Base-by-base conservation (phyloP, 148 eudicot genomes). In the Rhododendron vialii region DNA sequence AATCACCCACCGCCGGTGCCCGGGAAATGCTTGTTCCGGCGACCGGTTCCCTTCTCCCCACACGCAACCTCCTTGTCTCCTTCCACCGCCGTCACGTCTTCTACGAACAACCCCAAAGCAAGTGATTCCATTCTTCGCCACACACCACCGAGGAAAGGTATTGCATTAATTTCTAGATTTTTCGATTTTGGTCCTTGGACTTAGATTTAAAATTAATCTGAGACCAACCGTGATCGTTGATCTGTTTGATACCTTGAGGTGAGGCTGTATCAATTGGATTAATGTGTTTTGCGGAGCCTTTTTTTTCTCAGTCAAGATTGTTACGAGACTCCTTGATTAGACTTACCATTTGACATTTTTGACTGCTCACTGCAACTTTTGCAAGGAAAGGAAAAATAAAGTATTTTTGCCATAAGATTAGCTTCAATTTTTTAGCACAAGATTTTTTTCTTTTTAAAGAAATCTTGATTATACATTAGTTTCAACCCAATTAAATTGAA, bases 11-110 rank as follows among this genome's bases (percentile, higher is more conserved):
- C 88, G 78, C 85, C 90, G 86, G 85, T 81, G 36, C 76, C 90
- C 90, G 92, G 88, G 59, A 91, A 86, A 90, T 89, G 93, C 86
- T 79, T 69, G 77, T 88, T 90, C 91, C 91, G 93, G 92, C 87
- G 14, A 24, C 9, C 1, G 75, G 61, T 30, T 78, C 65, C 22
- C 79, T 82, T 20, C 82, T 79, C 1, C 30, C 33, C 75, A n/a
- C 14, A 48, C 86, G 85, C 41, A 92, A 86, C 85, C 82, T 30
- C 77, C 85, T 83, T 11, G 84, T 88, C 38, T 74, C 92, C 15
- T 84, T 87, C 57, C 92, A 91, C 75, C 90, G 87, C 81, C 91
- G 87, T 51, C 93, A 93, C 88, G 87, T 93, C 79, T 89, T 90
- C 71, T 91, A 80, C 71, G 91, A 87, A 86, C 86, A 87, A 36